phyloP scores from a whole-genome alignment of 352 stramenopile genomes.

The Globisporangium paddicum region DNA sequence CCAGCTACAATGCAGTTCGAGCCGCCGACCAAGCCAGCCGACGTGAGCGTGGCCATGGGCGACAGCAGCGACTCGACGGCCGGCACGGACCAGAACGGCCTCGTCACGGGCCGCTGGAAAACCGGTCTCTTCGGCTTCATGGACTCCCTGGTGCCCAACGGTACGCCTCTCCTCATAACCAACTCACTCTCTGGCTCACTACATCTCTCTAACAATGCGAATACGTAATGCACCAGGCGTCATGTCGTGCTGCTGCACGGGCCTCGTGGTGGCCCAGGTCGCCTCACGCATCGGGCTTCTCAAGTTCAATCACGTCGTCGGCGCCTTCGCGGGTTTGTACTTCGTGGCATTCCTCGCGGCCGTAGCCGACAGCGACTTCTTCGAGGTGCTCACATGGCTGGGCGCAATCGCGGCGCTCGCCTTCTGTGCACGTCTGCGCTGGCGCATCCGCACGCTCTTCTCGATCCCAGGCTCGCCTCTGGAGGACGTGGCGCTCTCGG shows the following conservation, averaged over 20 bases:
- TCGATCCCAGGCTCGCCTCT: constrained; percentile 51
- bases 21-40: constrained; percentile 42
- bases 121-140: constrained; percentile 64
- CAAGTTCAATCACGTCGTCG: constrained; percentile 52
- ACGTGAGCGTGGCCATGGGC: constrained; percentile 38
- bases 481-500: constrained; percentile 40
- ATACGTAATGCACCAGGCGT: constrained; percentile 23
- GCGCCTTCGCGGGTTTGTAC: constrained; percentile 45
- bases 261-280: constrained; percentile 56
- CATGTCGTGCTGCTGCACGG: constrained; percentile 67
- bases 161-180: constrained; percentile 21
- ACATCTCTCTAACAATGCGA: neutral
- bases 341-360: constrained; percentile 36
- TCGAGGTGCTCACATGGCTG: constrained; percentile 43
- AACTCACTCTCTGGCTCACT: neutral
- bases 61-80: constrained; percentile 22
- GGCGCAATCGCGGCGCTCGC: constrained; percentile 28
- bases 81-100: constrained; percentile 60
- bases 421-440: constrained; percentile 47
- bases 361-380: constrained; percentile 29
- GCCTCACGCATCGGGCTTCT: constrained; percentile 52
- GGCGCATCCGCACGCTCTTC: constrained; percentile 56
- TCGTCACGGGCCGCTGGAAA: constrained; percentile 75
- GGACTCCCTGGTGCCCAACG: constrained; percentile 65
- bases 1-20: constrained; percentile 45